Base-by-base conservation (phyloP, 2,329 filamentous ascomycete genomes). In the Epichloe sibirici region DNA sequence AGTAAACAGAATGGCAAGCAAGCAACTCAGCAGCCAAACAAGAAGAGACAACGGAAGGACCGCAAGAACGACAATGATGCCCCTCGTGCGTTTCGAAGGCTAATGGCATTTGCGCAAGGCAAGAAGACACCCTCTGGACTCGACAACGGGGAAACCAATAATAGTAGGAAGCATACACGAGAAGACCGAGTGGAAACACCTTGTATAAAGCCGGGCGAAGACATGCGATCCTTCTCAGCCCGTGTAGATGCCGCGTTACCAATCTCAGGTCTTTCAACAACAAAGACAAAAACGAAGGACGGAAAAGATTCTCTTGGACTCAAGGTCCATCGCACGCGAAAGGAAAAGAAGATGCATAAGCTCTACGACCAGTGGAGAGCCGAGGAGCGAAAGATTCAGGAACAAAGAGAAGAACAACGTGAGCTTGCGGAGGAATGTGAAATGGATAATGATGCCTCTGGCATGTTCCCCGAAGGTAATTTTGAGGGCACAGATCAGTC, bases 211-310 rank as follows among this genome's bases (percentile, higher is more conserved):
- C 90, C 90, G 0, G 88, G 89, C 49, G 93, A 98, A 68, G 81
- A 81, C 49, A 73, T 97, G 63, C 81, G 85, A 4, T 86, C 94
- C 50, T 98, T 94, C 64, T 74, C 83, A 7, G 80, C 83, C 11
- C 82, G 90, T 34, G 93, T 98, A 6, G 85, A 97, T 64, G 86
- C 88, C 48, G 83, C 88, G 0, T 74, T 97, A 6, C 91, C 91
- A 0, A 71, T 98, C 0, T 73, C 81, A 7, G 83, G 84, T 0
- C 74, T 96, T 8, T 74, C 81, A 52, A 81, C 75, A 57, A 85
- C 75, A 57, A 85, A 83, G 61, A 78, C 75, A 0, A 59, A 61
- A 15, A 68, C 75, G 8, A 81, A 76, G 58, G 71, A 75, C 42
- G 82, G 79, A 50, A 83, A 80, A 57, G 83, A 85, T 55, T 77